A percentile compares a stretch with the other conserved stretches of the same genome.
Evolutionary conservation across 768 basidiomycete genomes (phyloP).

Genomic region (Amanita phalloides): DNA sequence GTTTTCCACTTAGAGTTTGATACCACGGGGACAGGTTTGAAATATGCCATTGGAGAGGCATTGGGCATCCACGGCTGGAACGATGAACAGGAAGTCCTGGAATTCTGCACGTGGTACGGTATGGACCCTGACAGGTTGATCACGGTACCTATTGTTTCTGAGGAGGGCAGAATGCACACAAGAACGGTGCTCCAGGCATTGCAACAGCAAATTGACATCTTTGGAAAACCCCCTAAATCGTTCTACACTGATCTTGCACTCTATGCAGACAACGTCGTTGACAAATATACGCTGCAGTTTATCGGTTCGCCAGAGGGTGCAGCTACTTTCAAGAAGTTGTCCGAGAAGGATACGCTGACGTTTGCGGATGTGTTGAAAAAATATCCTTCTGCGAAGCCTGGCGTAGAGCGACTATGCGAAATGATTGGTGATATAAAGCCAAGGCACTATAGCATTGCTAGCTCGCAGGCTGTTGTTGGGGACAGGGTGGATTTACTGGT

Average conservation of each 20-base stretch:
- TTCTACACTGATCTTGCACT: conserved; percentile 86
- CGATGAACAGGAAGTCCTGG: conserved; percentile 74
- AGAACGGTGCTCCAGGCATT: conserved; percentile 92
- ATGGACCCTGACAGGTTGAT: conserved; percentile 71
- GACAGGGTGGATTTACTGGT: conserved; percentile 90
- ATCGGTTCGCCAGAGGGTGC: conserved; percentile 89
- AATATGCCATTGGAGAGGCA: conserved; percentile 94
- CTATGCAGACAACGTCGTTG: conserved; percentile 57
- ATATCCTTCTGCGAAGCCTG: conserved; percentile 68
- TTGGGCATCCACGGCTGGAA: conserved; percentile 98
- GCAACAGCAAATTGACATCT: conserved; percentile 94
- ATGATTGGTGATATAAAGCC: conserved; percentile 93
- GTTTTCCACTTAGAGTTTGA: conserved; percentile 98
- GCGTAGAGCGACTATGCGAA: conserved; percentile 79
- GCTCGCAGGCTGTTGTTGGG: conserved; percentile 90
- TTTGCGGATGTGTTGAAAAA: conserved; percentile 79
- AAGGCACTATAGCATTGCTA: conserved; percentile 96
- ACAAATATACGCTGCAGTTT: conserved; percentile 77
- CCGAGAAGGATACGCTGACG: conserved; percentile 89
- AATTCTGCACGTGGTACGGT: conserved; percentile 91
- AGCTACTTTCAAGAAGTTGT: conserved; percentile 89
- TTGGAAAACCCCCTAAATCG: conserved; percentile 91
- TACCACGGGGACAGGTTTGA: conserved; percentile 83
- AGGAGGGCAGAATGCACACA: conserved; percentile 69
- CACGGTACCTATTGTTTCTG: conserved; percentile 63